phyloP scores from a whole-genome alignment of 148 eudicot species.

The Diospyros lotus region DNA sequence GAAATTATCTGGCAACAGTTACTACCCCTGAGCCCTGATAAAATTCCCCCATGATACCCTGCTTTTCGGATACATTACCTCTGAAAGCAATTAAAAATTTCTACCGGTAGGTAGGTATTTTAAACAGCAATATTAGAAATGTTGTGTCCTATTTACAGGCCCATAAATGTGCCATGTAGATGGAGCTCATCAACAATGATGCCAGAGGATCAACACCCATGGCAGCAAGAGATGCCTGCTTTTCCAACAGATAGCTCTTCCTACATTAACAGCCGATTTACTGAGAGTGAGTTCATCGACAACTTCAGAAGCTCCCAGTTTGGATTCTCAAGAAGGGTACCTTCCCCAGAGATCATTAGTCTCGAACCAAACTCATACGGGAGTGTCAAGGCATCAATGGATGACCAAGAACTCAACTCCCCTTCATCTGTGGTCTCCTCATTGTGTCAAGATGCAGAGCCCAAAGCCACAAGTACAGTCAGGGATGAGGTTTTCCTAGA shows the following conservation, averaged over 20 bases:
- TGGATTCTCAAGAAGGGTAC: conserved; percentile 25
- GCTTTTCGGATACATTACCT: no score
- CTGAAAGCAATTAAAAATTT: no score
- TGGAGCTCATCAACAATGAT: conserved; percentile 39
- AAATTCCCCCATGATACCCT: no score
- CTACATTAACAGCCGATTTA: conserved; percentile 8
- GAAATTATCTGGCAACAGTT: no score
- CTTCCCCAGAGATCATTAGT: conserved; percentile 49
- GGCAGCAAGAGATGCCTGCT: conserved; percentile 23
- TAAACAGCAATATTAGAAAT: not conserved
- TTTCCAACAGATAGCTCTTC: conserved; percentile 18
- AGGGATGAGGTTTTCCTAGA: conserved; percentile 3
- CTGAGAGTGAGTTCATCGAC: conserved; percentile 21
- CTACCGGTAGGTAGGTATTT: no score
- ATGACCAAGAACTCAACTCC: conserved; percentile 39
- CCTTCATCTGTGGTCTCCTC: conserved; percentile 52
- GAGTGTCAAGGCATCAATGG: conserved; percentile 28
- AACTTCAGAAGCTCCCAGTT: conserved; percentile 27
- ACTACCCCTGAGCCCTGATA: no score
- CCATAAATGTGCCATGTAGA: conserved; percentile 45
- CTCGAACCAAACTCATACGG: conserved; percentile 20
- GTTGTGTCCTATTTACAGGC: conserved; percentile 32
- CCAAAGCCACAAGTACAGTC: not conserved
- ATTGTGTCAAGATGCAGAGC: conserved; percentile 23
- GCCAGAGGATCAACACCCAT: conserved; percentile 13